Base-by-base conservation (phyloP, 495 filamentous ascomycete species). In the Viridothelium virens region DNA sequence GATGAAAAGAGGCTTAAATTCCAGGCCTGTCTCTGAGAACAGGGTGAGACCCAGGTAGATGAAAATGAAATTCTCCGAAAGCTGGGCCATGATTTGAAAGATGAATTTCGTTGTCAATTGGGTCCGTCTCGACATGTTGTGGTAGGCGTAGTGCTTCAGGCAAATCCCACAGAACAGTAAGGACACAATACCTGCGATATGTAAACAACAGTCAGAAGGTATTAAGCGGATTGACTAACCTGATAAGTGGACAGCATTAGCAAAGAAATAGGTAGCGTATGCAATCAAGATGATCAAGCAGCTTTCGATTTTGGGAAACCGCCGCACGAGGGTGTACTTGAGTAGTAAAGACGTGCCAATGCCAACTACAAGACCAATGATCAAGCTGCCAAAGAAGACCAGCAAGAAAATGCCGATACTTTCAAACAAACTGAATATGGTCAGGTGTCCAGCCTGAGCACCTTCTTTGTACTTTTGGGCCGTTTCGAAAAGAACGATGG, bases 41-140 rank as follows among this genome's bases (percentile, higher is more conserved):
- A 98, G 83, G 1, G 94, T 92, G 14, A 98, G 81, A 0, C 94
- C 94, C 1, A 98, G 85, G 73, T 97, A 98, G 76, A 98, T 98
- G 80, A 98, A 98, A 72, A 98, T 98, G 70, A 98, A 98, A 77
- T 98, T 98, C 79, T 98, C 94, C 0, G 92, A 94, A 46, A 98
- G 80, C 76, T 97, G 95, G 4, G 95, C 90, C 66, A 95, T 86
- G 62, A 96, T 87, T 76, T 94, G 90, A 79, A 98, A 98, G 36
- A 96, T 83, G 78, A 96, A 98, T 75, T 98, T 98, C 64, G 95
- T 98, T 18, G 94, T 97, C 71, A 98, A 84, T 73, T 98, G 94
- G 31, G 95, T 96, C 53, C 94, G 88, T 53, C 94, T 88, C 38
- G 94, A 98, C 94, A 98, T 98, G 79, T 98, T 98, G 80, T 96